Conservation (phyloP, 2,329 filamentous ascomycete genomes). For the Penicillium sp. region DNA sequence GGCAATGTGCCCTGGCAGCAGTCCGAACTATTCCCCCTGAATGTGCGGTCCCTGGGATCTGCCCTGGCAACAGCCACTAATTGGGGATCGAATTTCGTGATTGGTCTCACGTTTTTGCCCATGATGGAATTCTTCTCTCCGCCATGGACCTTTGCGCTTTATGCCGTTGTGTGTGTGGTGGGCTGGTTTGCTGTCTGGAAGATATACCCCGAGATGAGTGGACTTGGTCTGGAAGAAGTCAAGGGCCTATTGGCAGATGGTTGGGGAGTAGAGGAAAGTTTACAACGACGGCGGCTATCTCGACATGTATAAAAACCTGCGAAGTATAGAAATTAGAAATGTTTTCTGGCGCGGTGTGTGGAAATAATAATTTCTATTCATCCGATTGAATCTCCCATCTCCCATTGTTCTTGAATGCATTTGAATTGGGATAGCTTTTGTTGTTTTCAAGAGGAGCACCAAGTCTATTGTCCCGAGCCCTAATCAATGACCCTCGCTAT, state of each 20-base stretch:
- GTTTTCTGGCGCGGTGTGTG: too few species aligned
- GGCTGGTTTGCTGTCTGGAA: conserved; percentile 70
- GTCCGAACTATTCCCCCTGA: conserved; percentile 79
- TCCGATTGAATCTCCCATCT: too few species aligned
- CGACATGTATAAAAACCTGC: neutral
- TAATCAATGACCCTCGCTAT: too few species aligned
- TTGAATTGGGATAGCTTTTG: too few species aligned
- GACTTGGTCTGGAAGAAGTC: conserved; percentile 78
- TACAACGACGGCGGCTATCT: conserved; percentile 17
- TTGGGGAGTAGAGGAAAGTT: conserved; percentile 66
- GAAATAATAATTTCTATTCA: too few species aligned
- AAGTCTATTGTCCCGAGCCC: too few species aligned
- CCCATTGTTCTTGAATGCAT: too few species aligned
- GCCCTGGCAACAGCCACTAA: conserved; percentile 71
- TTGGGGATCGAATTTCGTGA: conserved; percentile 83
- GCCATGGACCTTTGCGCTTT: conserved; percentile 77
- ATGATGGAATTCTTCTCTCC: conserved; percentile 78
- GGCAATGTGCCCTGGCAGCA: conserved; percentile 97
- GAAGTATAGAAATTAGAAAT: neutral
- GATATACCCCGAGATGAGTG: conserved; percentile 85
- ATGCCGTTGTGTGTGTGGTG: conserved; percentile 66
- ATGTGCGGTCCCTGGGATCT: conserved; percentile 64
- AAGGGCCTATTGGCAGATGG: conserved; percentile 68
- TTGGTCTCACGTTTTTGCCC: conserved; percentile 84
- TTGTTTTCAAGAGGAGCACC: too few species aligned